Base-by-base conservation (phyloP, 768 basidiomycete genomes). In the Cystofilobasidium ferigula region DNA sequence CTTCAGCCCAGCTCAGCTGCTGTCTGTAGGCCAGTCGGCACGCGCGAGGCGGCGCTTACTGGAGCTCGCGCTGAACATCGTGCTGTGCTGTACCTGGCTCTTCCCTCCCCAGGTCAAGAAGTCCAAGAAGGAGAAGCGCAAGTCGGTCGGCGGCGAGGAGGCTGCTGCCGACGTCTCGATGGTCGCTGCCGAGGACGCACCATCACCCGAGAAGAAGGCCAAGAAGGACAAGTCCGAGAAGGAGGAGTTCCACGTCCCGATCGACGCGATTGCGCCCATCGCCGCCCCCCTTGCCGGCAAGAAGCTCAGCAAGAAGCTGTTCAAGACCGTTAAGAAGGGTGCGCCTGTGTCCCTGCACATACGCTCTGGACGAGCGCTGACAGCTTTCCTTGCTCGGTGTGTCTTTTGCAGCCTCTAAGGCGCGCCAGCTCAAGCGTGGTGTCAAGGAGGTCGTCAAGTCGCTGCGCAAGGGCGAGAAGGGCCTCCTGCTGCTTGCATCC, bases 371-470 rank as follows among this genome's bases (percentile, higher is more conserved):
- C n/a, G n/a, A n/a, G 40, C 28, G 8, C 24, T 51, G 48, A 5
- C 28, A 30, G 40, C 40, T 42, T 30, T 10, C 22, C 36, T 26
- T n/a, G 34, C 48, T 86, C 47, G 54, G 76, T 67, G 64, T 38
- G 30, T 13, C 30, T 35, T 30, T 34, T 28, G 13, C 72, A 94
- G 91, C 95, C 22, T 92, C 93, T 30, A 95, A 94, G 76, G 85
- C 85, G 45, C 84, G 94, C 67, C 92, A 95, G 76, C 86, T 98
- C 36, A 97, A 95, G 79, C 84, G 95, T 53, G 95, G 95, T 45
- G 94, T 99, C 57, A 98, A 98, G 77, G 95, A 99, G 77, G 89
- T 99, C 38, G 91, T 95, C 51, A 99, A 99, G 77, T 90, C 90
- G 3, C 87, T 99, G 47, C 83, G 93, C 62, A 99, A 99, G 75